Evolutionary conservation across 208 protist genomes (phyloP), one percentile per base, ranked within the genome.

Genomic region (Trypanosoma cruzi): DNA sequence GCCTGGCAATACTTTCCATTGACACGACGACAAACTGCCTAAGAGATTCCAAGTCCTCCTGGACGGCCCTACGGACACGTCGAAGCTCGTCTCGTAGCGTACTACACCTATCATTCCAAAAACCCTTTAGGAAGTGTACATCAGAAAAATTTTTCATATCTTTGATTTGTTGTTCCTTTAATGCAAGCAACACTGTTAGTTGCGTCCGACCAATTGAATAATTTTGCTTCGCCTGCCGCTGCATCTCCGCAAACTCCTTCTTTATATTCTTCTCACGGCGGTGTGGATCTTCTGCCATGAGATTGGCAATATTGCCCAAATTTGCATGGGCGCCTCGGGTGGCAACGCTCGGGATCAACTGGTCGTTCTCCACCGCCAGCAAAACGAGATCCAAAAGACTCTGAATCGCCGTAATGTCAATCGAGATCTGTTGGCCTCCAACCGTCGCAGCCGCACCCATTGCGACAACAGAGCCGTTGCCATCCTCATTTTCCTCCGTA

Each of bases 371-470:
- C 42, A 97, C 89, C 1, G 88, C 92, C 18, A 97, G 75, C 11
- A 97, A 67, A 4, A 86, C 89, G 22, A 95, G 68, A 65, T 97
- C 92, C 0, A 97, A 77, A 14, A 97, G 74, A 68, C 89, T 95
- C 34, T 94, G 80, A 48, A 97, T 76, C 0, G 83, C 71, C 31
- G 80, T 77, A 22, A 93, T 68, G 46, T 92, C 89, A 52, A 75
- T 29, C 20, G 68, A 68, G 7, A 79, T 7, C 31, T 24, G 31
- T 26, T 48, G 32, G 36, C 37, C 32, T 28, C 32, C 40, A 63
- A 6, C 3, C 18, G 48, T 4, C 2, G 20, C 32, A 28, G 1
- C n/a, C n/a, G 6, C 53, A 54, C 40, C 40, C 48, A 4, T 18
- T 40, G 3, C 31, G 0, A 42, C 56, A 59, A 4, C 42, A 32